These are phyloP conservation scores for Fistulinella staudtii DNA, from an alignment of 1,284 basidiomycete genomes.

Conservation along the genomic window DNA sequence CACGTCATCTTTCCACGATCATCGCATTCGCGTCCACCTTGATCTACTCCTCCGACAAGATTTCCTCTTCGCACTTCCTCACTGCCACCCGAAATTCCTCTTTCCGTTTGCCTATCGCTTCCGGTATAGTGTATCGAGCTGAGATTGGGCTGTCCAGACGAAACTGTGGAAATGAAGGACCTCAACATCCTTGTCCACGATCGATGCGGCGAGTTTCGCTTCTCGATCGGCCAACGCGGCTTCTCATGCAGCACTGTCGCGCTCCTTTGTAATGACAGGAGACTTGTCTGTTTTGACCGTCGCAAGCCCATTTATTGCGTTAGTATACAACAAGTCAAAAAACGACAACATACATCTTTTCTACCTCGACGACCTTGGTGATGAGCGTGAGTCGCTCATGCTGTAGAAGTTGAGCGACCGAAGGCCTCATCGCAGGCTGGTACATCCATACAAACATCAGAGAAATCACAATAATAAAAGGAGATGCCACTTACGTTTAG, in stretches of 20 bases:
- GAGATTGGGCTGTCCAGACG: conserved; percentile 37
- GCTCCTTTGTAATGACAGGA: conserved; percentile 50
- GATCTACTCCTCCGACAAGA: too few relatives aligned
- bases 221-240: conserved; percentile 52
- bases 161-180: conserved; percentile 47
- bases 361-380: conserved; percentile 68
- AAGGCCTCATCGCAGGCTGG: conserved; percentile 81
- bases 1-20: too few relatives aligned
- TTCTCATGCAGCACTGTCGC: conserved; percentile 64
- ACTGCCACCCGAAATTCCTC: too few relatives aligned
- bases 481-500: conserved; percentile 62
- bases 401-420: conserved; percentile 72
- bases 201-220: conserved; percentile 40
- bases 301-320: conserved; percentile 39
- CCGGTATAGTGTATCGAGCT: conserved; percentile 50
- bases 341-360: conserved; percentile 61
- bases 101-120: too few relatives aligned
- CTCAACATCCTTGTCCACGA: conserved; percentile 59
- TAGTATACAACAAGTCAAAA: not conserved
- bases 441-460: not conserved
- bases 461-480: too few relatives aligned
- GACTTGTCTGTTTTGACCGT: conserved; percentile 61
- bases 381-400: conserved; percentile 74
- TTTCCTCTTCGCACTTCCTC: too few relatives aligned
- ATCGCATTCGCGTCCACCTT: too few relatives aligned